Base-by-base conservation (phyloP, 306 rosid species). In the Citrullus colocynthis region DNA sequence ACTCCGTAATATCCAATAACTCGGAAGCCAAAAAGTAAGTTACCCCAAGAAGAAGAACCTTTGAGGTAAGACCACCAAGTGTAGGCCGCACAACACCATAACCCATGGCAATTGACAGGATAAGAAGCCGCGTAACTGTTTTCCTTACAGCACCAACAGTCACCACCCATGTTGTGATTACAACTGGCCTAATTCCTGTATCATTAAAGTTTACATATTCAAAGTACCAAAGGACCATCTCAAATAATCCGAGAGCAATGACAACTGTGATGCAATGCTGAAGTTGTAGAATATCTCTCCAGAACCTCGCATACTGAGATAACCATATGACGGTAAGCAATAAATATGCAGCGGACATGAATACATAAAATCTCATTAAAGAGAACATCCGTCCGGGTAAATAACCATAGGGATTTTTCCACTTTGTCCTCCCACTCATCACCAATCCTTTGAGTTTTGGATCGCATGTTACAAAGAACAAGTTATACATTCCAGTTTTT, bases 51-150 rank as follows among this genome's bases (percentile, higher is more conserved):
- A 90, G 87, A 84, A 95, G 84, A 82, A 95, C 98, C 88, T 95
- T 92, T 78, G 97, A 90, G 70, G 98, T 90, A 81, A 95, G 93
- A 79, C 98, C 97, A 75, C 98, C 98, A 63, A 95, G 93, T 55
- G 98, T 95, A 44, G 98, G 97, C 79, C 98, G 87, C 83, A 95
- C 97, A 75, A 95, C 98, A 45, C 98, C 97, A 84, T 95, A 95
- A 73, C 98, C 98, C 98, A 95, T 95, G 34, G 97, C 87, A 83
- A 95, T 93, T 55, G 85, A 86, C 65, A 92, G 97, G 59, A 95
- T 88, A 78, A 95, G 96, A 77, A 95, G 88, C 1, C 97, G 90
- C 51, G 93, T 85, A 78, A 95, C 65, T 58, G 97, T 82, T 89
- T 92, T 92, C 78, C 96, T 88, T 57, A 90, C 81, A 78, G 93